Conservation (phyloP, 352 stramenopile species). For the Pythium aphanidermatum region DNA sequence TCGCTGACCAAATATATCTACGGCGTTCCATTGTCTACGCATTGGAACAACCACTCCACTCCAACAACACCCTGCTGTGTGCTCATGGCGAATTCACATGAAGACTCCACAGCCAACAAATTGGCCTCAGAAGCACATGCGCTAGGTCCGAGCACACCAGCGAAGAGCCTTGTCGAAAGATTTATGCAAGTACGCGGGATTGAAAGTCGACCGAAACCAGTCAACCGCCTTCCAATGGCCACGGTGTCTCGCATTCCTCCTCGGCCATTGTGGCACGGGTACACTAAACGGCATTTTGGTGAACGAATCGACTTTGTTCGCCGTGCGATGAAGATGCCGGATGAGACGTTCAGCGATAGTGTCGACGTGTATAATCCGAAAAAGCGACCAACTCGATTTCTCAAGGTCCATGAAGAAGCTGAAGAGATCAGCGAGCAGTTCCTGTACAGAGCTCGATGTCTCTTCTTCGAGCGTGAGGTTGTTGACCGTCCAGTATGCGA, state of each 20-base stretch:
- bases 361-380: slow-evolving; percentile 44
- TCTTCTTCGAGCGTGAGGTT: slow-evolving; percentile 43
- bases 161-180: slow-evolving; percentile 3
- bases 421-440: slow-evolving; percentile 31
- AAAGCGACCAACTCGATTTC: slow-evolving; percentile 27
- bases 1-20: too few relatives aligned
- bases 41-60: too few relatives aligned
- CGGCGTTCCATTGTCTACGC: too few relatives aligned
- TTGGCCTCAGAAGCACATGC: neutral
- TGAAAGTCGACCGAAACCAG: neutral
- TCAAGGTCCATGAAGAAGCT: slow-evolving; percentile 47
- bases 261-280: slow-evolving; percentile 27
- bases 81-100: neutral
- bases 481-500: slow-evolving; percentile 51
- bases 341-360: slow-evolving; percentile 35
- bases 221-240: neutral
- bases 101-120: neutral
- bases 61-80: too few relatives aligned
- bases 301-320: slow-evolving; percentile 21
- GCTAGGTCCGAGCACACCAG: neutral
- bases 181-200: slow-evolving; percentile 14
- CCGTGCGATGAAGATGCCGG: slow-evolving; percentile 28
- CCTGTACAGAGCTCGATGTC: slow-evolving; percentile 25
- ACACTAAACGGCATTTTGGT: slow-evolving; percentile 34
- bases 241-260: neutral